Evolutionary conservation across 768 basidiomycete genomes (phyloP), one percentile per base, ranked within the genome.

Genomic region (Lactifluus subvellereus): DNA sequence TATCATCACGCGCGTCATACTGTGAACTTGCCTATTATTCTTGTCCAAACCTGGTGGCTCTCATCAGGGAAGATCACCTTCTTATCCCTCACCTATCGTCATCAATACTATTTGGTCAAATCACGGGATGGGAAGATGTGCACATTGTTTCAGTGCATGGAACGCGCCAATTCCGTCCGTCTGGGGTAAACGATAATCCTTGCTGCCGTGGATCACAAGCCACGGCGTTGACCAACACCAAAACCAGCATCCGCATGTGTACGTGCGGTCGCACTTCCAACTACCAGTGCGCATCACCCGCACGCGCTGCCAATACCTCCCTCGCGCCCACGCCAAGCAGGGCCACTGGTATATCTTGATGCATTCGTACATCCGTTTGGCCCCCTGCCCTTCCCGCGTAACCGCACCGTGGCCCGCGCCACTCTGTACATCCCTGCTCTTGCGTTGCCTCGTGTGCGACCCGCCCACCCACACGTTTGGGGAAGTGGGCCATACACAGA

Each of bases 401-500:
- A 55, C 59, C 71, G 65, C 16, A 40, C 60, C 5, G 69, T 70
- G n/a, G 62, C 68, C 13, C 71, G 69, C 43, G 77, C 81, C 33
- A 82, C 84, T 1, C 76, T 88, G 57, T 72, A 86, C 69, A 79
- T 90, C 62, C 86, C 88, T 0, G 74, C 77, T 27, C 78, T 80
- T 1, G 81, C 82, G 68, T 76, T 89, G 22, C 88, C 87, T 0
- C 73, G 77, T 14, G 74, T 78, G 52, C 79, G 81, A 57, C 86
- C 86, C 13, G 63, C 71, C 6, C 79, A 73, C 33, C 84, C 83
- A 16, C 79, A 79, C n/a, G 77, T 89, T 20, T 89, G 88, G 88
- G 87, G 88, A 57, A 87, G 85, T 22, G 87, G 54, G 1, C 57
- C 59, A 38, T 90, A 90, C 73, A 90, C 88, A 0, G 88, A 90